These are phyloP conservation scores for Penicillium angulare DNA, from an alignment of 495 filamentous ascomycete species.

Conservation along the genomic window DNA sequence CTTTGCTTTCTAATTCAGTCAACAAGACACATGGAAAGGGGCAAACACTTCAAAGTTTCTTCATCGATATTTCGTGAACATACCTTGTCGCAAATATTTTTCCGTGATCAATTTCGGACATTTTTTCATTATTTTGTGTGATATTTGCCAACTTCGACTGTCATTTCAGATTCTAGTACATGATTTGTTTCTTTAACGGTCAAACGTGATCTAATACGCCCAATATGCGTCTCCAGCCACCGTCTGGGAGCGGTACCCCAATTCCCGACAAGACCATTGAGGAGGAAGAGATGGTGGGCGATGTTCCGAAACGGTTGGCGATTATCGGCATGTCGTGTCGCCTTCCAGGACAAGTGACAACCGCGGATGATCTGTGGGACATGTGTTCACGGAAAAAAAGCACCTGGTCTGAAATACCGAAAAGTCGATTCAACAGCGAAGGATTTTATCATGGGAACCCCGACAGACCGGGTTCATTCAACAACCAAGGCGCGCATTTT, in stretches of 20 bases:
- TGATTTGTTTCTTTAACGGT: constrained; percentile 11
- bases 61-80: constrained; percentile 3
- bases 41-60: background rate
- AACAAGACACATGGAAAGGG: background rate
- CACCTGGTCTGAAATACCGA: constrained; percentile 25
- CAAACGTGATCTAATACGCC: background rate
- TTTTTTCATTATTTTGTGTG: background rate
- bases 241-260: constrained; percentile 16
- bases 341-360: constrained; percentile 50
- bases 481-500: constrained; percentile 30
- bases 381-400: constrained; percentile 33
- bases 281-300: background rate
- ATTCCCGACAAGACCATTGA: background rate
- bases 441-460: constrained; percentile 40
- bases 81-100: background rate
- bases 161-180: constrained; percentile 9
- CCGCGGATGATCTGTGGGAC: constrained; percentile 57
- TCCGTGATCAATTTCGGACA: background rate
- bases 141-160: background rate
- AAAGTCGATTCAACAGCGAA: constrained; percentile 44
- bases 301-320: constrained; percentile 33
- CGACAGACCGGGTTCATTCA: constrained; percentile 28
- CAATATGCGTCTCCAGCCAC: constrained; percentile 23
- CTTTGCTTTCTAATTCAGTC: background rate
- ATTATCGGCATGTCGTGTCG: constrained; percentile 50